Base-by-base conservation (phyloP, 1,284 basidiomycete genomes). In the Heliocybe sulcata region DNA sequence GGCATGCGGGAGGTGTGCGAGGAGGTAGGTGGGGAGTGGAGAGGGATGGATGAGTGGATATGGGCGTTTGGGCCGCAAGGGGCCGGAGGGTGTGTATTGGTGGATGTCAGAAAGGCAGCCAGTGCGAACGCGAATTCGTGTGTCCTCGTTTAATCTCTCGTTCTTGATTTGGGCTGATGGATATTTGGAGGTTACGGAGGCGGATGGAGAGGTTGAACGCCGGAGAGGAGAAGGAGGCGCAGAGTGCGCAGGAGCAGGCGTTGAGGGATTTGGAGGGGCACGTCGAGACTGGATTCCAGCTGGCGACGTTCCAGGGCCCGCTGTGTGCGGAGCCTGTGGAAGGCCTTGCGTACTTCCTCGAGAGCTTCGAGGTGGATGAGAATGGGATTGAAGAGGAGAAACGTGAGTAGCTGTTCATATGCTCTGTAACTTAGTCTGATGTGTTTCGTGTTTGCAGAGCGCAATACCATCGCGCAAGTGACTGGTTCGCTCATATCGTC, bases 271-370 rank as follows among this genome's bases (percentile, higher is more conserved):
- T 96, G 61, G 88, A 94, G 63, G 82, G 84, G 56, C 79, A 87
- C 58, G 77, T 99, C 48, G 95, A 98, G 67, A 88, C 87, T 2
- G 97, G 95, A 1, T 99, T 99, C 73, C 95, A 98, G 71, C 80
- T 98, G 47, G 94, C 95, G 2, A 91, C 89, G 0, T 89, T 92
- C 65, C 91, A 95, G 69, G 97, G 97, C 0, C 97, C 97, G 6
- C 70, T 99, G 23, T 99, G 97, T 61, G 90, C 88, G 6, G 97
- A 99, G 68, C 97, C 97, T 1, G 85, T 98, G 16, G 88, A 96
- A 58, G 97, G 96, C 0, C 75, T 99, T 73, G 94, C 88, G 0
- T 99, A 90, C 72, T 90, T 96, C 60, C 80, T 99, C 1, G 93
- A 98, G 68, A 74, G 72, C 19, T 68, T 95, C 10, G 76, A 81